Base-by-base conservation (phyloP, 2,329 filamentous ascomycete species). In the Nigrospora osmanthi region DNA sequence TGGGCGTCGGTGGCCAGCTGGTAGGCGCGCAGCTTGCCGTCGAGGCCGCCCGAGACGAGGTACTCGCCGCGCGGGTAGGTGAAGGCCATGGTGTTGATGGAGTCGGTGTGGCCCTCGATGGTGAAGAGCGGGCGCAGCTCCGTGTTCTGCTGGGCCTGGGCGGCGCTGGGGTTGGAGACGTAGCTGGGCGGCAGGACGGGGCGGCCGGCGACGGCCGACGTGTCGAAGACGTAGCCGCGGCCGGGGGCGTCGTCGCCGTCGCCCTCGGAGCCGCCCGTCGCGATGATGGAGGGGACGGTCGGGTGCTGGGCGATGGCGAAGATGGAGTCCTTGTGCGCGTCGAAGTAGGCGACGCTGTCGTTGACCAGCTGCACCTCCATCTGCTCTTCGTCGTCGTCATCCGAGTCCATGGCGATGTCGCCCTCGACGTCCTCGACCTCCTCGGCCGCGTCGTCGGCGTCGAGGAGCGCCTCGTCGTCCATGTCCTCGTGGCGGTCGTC, bases 261-360 rank as follows among this genome's bases (percentile, higher is more conserved):
- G 38, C 77, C 78, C 46, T 81, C 80, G 45, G 76, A 78, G 52
- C 90, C 93, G 49, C 93, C 93, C 0, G 93, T 95, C 4, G 90
- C 85, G 48, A 97, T 74, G 48, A 97, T 81, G 16, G 82, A 75
- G 6, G 85, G 80, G 59, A 86, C 76, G 7, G 81, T 71, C 4
- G 93, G 93, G 63, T 98, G 93, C 63, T 95, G 89, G 15, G 91
- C 89, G 62, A 98, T 93, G 67, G 87, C 82, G 72, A 96, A 98
- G 59, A 98, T 86, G 49, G 85, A 90, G 75, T 96, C 89, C 55
- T 82, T 85, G 71, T 96, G 89, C 33, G 70, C 67, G 71, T 97
- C 93, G 60, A 97, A 96, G 72, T 95, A 91, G 48, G 89, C 91
- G 53, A 84, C 75, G 53, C 89, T 94, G 73, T 98, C 91, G 73